These are phyloP conservation scores for Alternaria ethzedia DNA, from an alignment of 2,329 filamentous ascomycete species.

Conservation along the genomic window DNA sequence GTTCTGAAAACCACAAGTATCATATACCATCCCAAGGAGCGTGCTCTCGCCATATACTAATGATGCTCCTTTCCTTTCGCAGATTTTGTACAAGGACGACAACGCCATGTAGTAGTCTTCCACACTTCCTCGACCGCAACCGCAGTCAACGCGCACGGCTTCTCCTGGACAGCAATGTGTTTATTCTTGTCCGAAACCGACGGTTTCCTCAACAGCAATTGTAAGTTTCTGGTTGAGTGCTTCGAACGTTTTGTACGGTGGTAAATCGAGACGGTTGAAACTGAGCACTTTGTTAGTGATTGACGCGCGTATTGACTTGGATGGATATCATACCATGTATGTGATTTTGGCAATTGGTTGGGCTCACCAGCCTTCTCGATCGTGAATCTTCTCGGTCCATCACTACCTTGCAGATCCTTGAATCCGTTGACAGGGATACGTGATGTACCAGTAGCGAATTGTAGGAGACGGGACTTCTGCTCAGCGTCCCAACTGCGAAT, in stretches of 20 bases:
- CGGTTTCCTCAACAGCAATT: slow-evolving; percentile 97
- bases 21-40: slow-evolving; percentile 11
- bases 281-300: slow-evolving; percentile 55
- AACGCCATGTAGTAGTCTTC: slow-evolving; percentile 12
- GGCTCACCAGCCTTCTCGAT: slow-evolving; percentile 97
- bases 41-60: slow-evolving; percentile 1
- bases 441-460: slow-evolving; percentile 97
- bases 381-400: slow-evolving; percentile 92
- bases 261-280: slow-evolving; percentile 96
- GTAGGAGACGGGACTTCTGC: slow-evolving; percentile 93
- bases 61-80: slow-evolving; percentile 1
- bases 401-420: slow-evolving; percentile 97
- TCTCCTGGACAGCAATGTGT: background rate
- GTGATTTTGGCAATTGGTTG: slow-evolving; percentile 89
- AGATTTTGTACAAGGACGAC: slow-evolving; percentile 13
- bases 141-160: background rate
- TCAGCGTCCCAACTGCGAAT: slow-evolving; percentile 97
- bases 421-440: slow-evolving; percentile 99
- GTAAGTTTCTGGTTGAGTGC: slow-evolving; percentile 87
- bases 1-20: slow-evolving; percentile 4
- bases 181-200: slow-evolving; percentile 97
- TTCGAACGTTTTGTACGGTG: slow-evolving; percentile 89
- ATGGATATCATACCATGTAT: slow-evolving; percentile 80
- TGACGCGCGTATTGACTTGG: background rate
- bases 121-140: background rate